Base-by-base conservation (phyloP, 306 rosid species). In the Hylodesmum podocarpum region DNA sequence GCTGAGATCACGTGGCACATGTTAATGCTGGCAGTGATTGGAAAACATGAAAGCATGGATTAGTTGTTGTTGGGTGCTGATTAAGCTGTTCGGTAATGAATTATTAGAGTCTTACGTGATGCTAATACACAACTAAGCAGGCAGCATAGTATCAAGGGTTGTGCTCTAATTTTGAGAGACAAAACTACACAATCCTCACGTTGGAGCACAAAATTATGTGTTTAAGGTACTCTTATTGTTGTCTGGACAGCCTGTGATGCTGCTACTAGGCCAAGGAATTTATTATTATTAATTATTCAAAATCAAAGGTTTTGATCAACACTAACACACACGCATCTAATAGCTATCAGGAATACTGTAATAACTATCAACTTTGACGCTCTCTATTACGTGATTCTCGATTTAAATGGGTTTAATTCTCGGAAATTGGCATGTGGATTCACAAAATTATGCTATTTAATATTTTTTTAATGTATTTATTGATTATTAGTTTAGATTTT, bases 41-140 rank as follows among this genome's bases (percentile, higher is more conserved):
- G 9, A 8, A 76, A 82, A 72, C 77, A 67, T 37, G 59, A 39
- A 79, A 25, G 67, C 79, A 70, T 27, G 31, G 46, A 40, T 64
- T 72, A 71, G 80, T 69, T 80, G 82, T 75, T 27, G 11, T 73
- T 69, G 84, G 75, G 81, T 62, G 57, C 66, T 68, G 33, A 70
- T 43, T 70, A 70, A 79, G 39, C 66, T 28, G 28, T 27, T 51
- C 25, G 19, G 24, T 66, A 66, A 72, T 72, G 79, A 65, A 22
- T 63, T 16, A 50, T 69, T 68, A 41, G 59, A 25, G 66, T 36
- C 67, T 59, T 53, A 44, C 59, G 16, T 43, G 57, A 36, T 65
- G 44, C 36, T 27, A 44, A 21, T 11, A 49, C 64, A 73, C 69
- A 75, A 68, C 78, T 50, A 69, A 31, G 73, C 54, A 78, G 12